phyloP scores from a whole-genome alignment of 805 yeast species.

The Candida caryicola region DNA sequence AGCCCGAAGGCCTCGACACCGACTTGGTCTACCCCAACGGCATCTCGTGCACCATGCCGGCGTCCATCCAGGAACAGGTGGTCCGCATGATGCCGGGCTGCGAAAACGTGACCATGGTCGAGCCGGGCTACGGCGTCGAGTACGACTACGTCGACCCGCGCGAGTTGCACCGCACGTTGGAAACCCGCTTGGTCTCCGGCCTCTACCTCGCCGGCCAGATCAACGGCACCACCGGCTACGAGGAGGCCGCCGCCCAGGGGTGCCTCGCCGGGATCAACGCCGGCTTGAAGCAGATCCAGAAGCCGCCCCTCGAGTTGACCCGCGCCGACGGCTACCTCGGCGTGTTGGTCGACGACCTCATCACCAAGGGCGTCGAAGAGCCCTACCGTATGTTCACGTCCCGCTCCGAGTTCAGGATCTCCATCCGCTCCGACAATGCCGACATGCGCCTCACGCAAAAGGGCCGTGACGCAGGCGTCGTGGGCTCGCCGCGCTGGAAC shows the following conservation, averaged over 20 bases:
- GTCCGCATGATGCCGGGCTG: constrained; percentile 81
- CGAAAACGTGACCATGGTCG: constrained; percentile 81
- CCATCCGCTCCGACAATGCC: constrained; percentile 92
- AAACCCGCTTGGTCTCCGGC: constrained; percentile 77
- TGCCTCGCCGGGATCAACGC: constrained; percentile 95
- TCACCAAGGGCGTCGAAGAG: constrained; percentile 93
- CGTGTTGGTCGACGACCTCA: constrained; percentile 87
- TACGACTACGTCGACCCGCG: constrained; percentile 95
- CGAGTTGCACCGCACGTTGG: constrained; percentile 72
- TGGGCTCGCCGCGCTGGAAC: constrained; percentile 56
- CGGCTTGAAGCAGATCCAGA: constrained; percentile 51
- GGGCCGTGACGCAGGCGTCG: constrained; percentile 68
- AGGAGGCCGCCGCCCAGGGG: constrained; percentile 98
- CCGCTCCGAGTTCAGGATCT: constrained; percentile 87
- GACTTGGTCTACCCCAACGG: constrained; percentile 95
- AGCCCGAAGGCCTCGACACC: constrained; percentile 90
- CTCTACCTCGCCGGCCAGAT: constrained; percentile 93
- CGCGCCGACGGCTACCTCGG: constrained; percentile 90
- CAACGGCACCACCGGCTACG: constrained; percentile 98
- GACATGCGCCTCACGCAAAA: constrained; percentile 74
- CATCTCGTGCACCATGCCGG: constrained; percentile 94
- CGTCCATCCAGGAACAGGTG: constrained; percentile 77
- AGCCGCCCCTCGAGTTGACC: constrained; percentile 50
- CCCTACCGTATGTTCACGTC: constrained; percentile 99
- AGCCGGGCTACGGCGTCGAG: constrained; percentile 99